Conservation (phyloP, 495 filamentous ascomycete genomes). For the Tetracladium marchalianum region DNA sequence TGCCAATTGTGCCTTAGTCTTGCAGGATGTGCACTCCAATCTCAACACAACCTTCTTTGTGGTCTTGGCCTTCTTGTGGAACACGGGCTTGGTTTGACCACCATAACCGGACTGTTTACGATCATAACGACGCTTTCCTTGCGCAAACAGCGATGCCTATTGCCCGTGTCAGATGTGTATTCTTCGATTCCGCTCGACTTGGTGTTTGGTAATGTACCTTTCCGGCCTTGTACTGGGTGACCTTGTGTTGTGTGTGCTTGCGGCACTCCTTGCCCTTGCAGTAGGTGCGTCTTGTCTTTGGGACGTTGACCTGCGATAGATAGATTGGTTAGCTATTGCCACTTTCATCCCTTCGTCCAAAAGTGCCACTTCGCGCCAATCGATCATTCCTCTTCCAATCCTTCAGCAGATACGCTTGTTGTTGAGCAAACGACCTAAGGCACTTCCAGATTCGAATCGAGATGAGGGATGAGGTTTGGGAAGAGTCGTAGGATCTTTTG, state of each 20-base stretch:
- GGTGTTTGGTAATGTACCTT: slow-evolving; percentile 40
- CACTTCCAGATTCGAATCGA: background rate
- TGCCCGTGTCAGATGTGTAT: slow-evolving; percentile 9
- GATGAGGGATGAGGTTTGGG: background rate
- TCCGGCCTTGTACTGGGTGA: slow-evolving; percentile 92
- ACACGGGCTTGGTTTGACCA: slow-evolving; percentile 99
- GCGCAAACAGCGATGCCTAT: slow-evolving; percentile 83
- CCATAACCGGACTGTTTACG: slow-evolving; percentile 99
- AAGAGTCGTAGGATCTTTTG: background rate
- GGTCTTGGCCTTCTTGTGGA: slow-evolving; percentile 99
- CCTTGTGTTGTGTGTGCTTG: slow-evolving; percentile 90
- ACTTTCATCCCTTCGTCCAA: too few species aligned
- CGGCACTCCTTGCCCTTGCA: slow-evolving; percentile 93
- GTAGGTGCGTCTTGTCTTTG: slow-evolving; percentile 85
- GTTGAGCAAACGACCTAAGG: background rate
- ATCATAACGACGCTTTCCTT: slow-evolving; percentile 99
- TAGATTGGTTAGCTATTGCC: background rate
- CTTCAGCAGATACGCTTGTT: background rate
- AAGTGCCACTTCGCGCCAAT: background rate
- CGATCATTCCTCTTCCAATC: background rate
- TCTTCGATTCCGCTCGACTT: background rate
- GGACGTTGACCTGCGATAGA: slow-evolving; percentile 65
- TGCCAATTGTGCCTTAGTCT: slow-evolving; percentile 95
- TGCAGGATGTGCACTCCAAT: slow-evolving; percentile 92
- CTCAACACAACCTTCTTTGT: slow-evolving; percentile 99